Evolutionary conservation across 768 basidiomycete species (phyloP).

Genomic region (Omphalotus guepiniiformis): DNA sequence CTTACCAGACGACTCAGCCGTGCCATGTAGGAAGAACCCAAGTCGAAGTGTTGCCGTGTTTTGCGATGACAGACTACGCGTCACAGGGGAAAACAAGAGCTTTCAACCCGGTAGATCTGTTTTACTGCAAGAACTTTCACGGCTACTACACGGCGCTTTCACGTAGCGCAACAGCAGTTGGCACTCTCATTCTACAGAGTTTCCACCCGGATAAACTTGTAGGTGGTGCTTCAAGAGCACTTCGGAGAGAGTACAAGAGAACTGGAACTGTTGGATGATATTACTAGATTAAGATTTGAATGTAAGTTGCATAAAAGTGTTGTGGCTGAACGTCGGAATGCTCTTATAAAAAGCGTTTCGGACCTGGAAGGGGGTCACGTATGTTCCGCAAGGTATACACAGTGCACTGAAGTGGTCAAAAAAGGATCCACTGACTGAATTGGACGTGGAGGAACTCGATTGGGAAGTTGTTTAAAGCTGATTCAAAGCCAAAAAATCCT

Average conservation of each 20-base stretch:
- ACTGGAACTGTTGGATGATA: not conserved
- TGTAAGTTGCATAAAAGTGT: not conserved
- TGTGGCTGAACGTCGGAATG: not conserved
- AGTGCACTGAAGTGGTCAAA: not conserved
- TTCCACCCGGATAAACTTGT: slow-evolving; percentile 21
- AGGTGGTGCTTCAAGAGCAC: slow-evolving; percentile 8
- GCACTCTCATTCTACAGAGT: slow-evolving; percentile 27
- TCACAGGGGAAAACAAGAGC: slow-evolving; percentile 23
- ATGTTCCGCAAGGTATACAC: not conserved
- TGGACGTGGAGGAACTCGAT: no score
- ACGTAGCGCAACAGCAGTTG: slow-evolving; percentile 20
- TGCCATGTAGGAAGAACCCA: slow-evolving; percentile 9
- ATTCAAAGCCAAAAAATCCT: no score
- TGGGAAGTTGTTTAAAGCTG: no score
- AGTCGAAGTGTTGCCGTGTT: slow-evolving; percentile 21
- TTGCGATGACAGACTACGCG: slow-evolving; percentile 26
- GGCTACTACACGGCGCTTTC: slow-evolving; percentile 28
- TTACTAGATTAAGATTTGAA: not conserved
- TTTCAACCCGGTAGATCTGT: slow-evolving; percentile 26
- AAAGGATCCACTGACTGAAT: slow-evolving; percentile 1
- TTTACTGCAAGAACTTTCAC: slow-evolving; percentile 16
- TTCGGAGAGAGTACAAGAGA: not conserved
- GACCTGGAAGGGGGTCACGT: not conserved
- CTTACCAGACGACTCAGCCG: not conserved
- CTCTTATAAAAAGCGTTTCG: not conserved